Evolutionary conservation across 2,329 filamentous ascomycete genomes (phyloP).

Genomic region (Scedosporium minutisporum): DNA sequence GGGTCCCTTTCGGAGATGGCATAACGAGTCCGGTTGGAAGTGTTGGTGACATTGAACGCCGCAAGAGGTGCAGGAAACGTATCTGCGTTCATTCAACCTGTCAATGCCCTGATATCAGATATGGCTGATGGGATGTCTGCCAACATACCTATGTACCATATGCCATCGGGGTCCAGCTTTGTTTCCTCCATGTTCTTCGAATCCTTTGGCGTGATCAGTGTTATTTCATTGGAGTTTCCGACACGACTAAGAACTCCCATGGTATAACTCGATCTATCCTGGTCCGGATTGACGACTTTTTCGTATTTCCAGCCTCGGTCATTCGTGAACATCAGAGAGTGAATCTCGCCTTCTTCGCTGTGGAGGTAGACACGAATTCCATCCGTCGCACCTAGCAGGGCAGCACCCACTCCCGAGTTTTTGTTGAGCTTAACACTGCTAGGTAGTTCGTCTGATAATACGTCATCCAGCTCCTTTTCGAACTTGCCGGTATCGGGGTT

Average conservation of each 20-base stretch:
- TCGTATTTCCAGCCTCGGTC: background rate
- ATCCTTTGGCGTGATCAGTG: background rate
- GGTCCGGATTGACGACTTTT: background rate
- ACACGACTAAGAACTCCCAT: background rate
- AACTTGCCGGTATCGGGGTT: background rate
- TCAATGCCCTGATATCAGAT: background rate
- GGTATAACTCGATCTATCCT: background rate
- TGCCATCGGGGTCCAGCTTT: background rate
- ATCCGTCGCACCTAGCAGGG: background rate
- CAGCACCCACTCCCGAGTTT: background rate
- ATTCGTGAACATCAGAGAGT: background rate
- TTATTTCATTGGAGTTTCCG: background rate
- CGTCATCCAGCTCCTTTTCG: background rate
- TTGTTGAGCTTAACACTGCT: background rate
- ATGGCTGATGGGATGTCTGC: background rate
- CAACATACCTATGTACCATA: background rate
- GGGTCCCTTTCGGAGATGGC: background rate
- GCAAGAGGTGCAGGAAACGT: background rate
- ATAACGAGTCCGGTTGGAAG: background rate
- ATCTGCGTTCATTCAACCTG: background rate
- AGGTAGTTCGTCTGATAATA: background rate
- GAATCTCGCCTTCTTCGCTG: background rate
- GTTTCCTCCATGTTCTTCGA: background rate
- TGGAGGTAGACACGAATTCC: background rate
- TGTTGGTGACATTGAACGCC: background rate